Evolutionary conservation across 495 filamentous ascomycete species (phyloP).

Genomic region (Penicillium samsonianum): DNA sequence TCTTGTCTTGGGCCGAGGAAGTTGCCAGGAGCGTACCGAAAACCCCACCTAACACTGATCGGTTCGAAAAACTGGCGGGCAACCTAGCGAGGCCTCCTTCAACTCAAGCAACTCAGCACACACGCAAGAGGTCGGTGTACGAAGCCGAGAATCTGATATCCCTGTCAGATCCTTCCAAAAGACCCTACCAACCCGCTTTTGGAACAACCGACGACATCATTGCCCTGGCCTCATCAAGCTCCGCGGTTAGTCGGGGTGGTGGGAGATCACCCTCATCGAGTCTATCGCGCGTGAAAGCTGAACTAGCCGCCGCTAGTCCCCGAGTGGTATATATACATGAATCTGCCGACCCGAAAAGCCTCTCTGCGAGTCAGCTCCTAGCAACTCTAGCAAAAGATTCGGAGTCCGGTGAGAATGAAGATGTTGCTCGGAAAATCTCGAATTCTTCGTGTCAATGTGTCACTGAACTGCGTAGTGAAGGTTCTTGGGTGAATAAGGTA

Average conservation of each 20-base stretch:
- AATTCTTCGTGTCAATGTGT: not conserved
- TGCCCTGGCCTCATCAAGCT: slow-evolving; percentile 1
- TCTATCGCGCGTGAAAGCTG: slow-evolving; percentile 7
- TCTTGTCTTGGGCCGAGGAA: not conserved
- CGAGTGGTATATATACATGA: not conserved
- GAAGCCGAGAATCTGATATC: too few relatives aligned
- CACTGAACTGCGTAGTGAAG: not conserved
- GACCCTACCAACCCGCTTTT: not conserved
- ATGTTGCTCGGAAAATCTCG: not conserved
- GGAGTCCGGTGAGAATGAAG: not conserved
- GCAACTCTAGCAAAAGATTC: not conserved
- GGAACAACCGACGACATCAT: not conserved
- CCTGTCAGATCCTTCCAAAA: not conserved
- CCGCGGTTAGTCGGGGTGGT: not conserved
- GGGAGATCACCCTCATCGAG: slow-evolving; percentile 2
- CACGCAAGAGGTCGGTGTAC: too few relatives aligned
- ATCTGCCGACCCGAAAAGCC: not conserved
- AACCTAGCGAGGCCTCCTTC: too few relatives aligned
- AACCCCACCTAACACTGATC: too few relatives aligned
- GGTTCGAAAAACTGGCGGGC: too few relatives aligned
- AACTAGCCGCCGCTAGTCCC: slow-evolving; percentile 3
- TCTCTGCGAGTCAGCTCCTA: not conserved
- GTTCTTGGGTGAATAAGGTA: not conserved
- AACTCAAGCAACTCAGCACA: too few relatives aligned
- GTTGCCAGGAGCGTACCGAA: not conserved